Base-by-base conservation (phyloP, 2,329 filamentous ascomycete genomes). In the Mycocentrospora acerina region DNA sequence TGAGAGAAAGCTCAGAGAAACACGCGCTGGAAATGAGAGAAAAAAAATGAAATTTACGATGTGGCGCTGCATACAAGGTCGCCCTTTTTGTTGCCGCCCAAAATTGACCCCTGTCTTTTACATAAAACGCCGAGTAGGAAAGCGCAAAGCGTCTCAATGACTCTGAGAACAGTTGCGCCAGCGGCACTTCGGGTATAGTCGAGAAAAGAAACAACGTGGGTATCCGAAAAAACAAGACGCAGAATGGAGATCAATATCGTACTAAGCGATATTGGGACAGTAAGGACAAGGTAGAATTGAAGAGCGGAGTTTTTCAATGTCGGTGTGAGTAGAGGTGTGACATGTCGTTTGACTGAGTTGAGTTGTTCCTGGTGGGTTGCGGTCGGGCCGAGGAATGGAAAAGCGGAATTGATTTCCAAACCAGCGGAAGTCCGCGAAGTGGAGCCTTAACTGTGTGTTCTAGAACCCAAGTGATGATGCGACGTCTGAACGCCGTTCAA, bases 271-370 rank as follows among this genome's bases (percentile, higher is more conserved):
- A 22, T 22, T 19, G 46, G 15, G 31, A 44, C 42, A 47, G 32
- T 43, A 50, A 48, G 31, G 40, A 55, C 35, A 51, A 42, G 49
- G 41, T 29, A 36, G 54, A 56, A 58, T 39, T 32, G 44, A 50
- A 51, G 42, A 47, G 52, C 38, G 48, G 45, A 44, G 40, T 43
- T 32, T 36, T 24, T 29, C 16, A 16, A 19, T 29, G 15, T 36
- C 8, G 30, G 10, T 25, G 32, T 30, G 19, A 19, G 34, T 37
- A 34, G 19, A 35, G 32, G 36, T 14, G 18, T 33, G 12, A 24
- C 35, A 24, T 22, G 24, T 35, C 32, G 33, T 29, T 19, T 29
- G 29, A 22, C 19, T 9, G 9, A 22, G 19, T 22, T 9, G 9
- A 9, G 19, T 9, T 33, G 32, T 27, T 42, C 33, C 40, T 44